Percentiles rank a stretch among this genome's conserved stretches.
Evolutionary conservation across 2,329 filamentous ascomycete genomes (phyloP).

Genomic region (Botrytis byssoidea): DNA sequence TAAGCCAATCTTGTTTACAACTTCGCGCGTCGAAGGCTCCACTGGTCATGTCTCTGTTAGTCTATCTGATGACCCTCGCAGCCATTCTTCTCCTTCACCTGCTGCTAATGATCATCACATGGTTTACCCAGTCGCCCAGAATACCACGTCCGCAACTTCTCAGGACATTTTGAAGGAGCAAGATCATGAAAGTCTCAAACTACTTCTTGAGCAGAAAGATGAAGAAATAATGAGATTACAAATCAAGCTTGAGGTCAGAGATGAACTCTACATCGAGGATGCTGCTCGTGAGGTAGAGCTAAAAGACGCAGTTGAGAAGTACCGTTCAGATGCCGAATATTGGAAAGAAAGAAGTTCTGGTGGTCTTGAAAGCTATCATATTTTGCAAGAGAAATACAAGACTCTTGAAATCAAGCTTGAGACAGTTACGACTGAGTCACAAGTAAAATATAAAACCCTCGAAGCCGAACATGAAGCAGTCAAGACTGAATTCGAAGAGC

Average conservation of each 20-base stretch:
- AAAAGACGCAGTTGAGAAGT: background rate
- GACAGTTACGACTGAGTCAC: background rate
- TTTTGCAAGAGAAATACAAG: background rate
- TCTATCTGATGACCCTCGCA: no score
- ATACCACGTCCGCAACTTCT: background rate
- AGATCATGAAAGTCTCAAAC: background rate
- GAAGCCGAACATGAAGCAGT: no score
- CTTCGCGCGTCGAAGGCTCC: background rate
- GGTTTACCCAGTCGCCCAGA: background rate
- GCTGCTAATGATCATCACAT: background rate
- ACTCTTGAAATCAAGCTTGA: background rate
- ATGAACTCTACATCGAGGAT: background rate
- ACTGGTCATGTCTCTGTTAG: background rate
- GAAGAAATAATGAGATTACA: background rate
- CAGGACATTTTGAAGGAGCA: fast-evolving
- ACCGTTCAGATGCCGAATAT: background rate
- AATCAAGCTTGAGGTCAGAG: background rate
- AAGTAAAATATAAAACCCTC: background rate
- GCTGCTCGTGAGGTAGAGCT: background rate
- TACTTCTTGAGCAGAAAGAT: background rate
- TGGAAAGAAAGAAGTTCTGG: background rate
- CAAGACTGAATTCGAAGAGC: background rate
- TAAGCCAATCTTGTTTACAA: background rate
- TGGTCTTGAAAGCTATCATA: background rate
- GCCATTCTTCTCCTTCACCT: background rate